Evolutionary conservation across 208 protist species (phyloP).

Genomic region (Trichomonas gallinae): DNA sequence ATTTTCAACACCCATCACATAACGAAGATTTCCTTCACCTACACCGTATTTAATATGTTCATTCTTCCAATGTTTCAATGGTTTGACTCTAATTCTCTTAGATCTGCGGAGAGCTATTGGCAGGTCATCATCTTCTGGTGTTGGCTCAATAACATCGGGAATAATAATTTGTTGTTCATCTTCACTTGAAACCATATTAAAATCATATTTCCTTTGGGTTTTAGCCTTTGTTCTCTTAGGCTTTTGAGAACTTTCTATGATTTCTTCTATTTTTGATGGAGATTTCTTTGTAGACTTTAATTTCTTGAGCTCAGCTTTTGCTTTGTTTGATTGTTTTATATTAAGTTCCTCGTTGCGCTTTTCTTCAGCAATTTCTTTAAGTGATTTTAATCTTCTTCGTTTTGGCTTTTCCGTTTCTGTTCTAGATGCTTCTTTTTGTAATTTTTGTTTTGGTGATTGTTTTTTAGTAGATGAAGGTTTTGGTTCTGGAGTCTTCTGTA

Average conservation of each 20-base stretch:
- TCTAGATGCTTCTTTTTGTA: background rate
- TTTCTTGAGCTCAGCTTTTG: background rate
- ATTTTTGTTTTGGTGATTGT: background rate
- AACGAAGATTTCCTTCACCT: background rate
- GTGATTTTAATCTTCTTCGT: background rate
- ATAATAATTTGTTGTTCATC: background rate
- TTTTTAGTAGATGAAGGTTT: background rate
- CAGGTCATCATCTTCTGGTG: background rate
- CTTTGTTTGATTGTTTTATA: background rate
- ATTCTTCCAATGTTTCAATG: background rate
- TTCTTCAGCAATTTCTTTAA: background rate
- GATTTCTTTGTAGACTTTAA: background rate
- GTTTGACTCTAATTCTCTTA: background rate
- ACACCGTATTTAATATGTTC: background rate
- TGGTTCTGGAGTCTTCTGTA: background rate
- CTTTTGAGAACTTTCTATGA: too few relatives aligned
- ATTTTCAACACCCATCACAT: background rate
- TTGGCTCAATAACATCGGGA: background rate
- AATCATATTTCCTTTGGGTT: background rate
- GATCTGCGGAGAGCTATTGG: background rate
- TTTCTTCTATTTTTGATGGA: background rate
- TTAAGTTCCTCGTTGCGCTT: too few relatives aligned
- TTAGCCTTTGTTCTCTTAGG: background rate
- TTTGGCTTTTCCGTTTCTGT: background rate
- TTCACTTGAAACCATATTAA: background rate